A percentile compares a stretch with the other conserved stretches of the same genome.
phyloP scores from a whole-genome alignment of 2,329 filamentous ascomycete genomes.

The Penicillium sp. region DNA sequence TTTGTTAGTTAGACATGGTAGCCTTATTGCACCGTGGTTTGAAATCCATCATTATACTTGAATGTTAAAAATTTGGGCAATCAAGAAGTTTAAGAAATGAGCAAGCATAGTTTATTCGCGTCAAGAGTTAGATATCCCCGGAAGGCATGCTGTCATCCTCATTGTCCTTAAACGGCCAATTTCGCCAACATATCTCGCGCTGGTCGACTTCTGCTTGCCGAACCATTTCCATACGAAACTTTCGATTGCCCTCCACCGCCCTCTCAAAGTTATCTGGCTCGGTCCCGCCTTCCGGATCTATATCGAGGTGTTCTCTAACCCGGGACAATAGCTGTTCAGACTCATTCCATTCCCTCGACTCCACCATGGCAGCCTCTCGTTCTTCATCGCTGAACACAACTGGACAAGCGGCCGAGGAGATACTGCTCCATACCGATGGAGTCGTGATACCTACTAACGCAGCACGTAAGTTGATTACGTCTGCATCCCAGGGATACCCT shows the following conservation, averaged over 20 bases:
- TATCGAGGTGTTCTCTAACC: conserved; percentile 17
- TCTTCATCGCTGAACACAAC: conserved; percentile 19
- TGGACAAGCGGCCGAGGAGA: conserved; percentile 25
- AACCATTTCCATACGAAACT: conserved; percentile 21
- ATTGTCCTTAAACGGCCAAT: conserved; percentile 24
- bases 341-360: conserved; percentile 23
- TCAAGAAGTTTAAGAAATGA: no score
- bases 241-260: conserved; percentile 13
- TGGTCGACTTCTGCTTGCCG: conserved; percentile 16
- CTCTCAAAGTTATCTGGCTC: conserved; percentile 21
- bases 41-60: no score
- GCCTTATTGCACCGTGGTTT: no score
- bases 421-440: conserved; percentile 28
- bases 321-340: conserved; percentile 17
- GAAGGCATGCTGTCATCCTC: conserved; percentile 15
- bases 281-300: conserved; percentile 22
- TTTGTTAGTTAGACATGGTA: no score
- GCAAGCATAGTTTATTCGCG: no score
- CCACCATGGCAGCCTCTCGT: conserved; percentile 15
- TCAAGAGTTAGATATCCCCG: not conserved
- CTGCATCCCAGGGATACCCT: conserved; percentile 24
- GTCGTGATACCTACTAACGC: conserved; percentile 21
- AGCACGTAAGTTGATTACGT: conserved; percentile 23
- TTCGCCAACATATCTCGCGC: conserved; percentile 19
- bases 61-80: no score